Base-by-base conservation (phyloP, 306 rosid genomes). In the Prosopis cineraria region DNA sequence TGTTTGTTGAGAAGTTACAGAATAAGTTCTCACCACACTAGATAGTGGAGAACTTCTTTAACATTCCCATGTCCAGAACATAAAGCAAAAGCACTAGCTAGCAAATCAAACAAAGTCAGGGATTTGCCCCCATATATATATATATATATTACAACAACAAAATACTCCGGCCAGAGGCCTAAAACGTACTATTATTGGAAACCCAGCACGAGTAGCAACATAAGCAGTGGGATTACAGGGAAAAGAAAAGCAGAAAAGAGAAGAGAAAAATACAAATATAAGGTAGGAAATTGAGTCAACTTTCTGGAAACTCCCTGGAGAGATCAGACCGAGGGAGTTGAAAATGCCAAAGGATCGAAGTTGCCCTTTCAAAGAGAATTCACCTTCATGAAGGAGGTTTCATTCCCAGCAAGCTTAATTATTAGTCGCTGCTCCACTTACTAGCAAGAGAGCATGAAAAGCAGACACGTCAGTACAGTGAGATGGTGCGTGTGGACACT, bases 311-410 rank as follows among this genome's bases (percentile, higher is more conserved):
- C 75, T 82, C 84, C 70, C 75, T 40, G 34, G 75, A 78, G 74
- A 52, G 76, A 74, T 81, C 75, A 68, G 74, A 56, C n/a, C 34
- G 13, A 56, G 31, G 82, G 85, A 73, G 77, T 75, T 34, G 78
- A 82, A 86, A 87, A 90, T 91, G 98, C 98, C 98, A 89, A 91
- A 93, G 98, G 92, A 84, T 87, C 69, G 81, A 88, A 87, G 97
- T 91, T 93, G 98, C 98, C 98, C 97, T 87, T 69, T 52, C 60
- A 60, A 44, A 75, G 85, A 81, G 85, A 84, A 88, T 59, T 81
- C 81, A 72, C 82, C 88, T 43, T 70, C 58, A 81, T 78, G 75
- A 81, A 87, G 83, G 78, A 84, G 84, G 68, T 82, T 82, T 81
- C 83, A 70, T 76, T 84, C 63, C 76, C 76, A 70, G 77, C 76